Conservation (phyloP, 768 basidiomycete genomes). For the Leccinellum luteum region DNA sequence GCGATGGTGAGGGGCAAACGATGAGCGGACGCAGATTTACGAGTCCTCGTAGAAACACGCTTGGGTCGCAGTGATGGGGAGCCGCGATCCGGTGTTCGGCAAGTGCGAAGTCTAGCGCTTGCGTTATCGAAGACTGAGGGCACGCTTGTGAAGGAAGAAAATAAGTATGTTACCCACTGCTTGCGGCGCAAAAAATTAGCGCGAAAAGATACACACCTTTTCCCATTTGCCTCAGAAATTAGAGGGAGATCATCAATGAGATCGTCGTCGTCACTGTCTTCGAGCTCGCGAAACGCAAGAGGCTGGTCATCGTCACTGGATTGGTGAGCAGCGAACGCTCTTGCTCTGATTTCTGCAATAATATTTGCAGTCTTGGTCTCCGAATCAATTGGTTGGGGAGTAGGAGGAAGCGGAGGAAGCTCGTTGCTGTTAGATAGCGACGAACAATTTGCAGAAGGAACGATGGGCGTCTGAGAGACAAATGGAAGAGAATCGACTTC, state of each 20-base stretch:
- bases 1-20: conserved; percentile 12
- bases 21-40: conserved; percentile 12
- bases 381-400: conserved; percentile 31
- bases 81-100: background rate
- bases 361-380: conserved; percentile 52
- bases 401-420: conserved; percentile 24
- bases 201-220: conserved; percentile 11
- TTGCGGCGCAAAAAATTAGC: background rate
- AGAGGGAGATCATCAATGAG: conserved; percentile 20
- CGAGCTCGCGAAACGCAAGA: conserved; percentile 42
- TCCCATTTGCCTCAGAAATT: background rate
- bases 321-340: conserved; percentile 45
- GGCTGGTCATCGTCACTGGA: conserved; percentile 44
- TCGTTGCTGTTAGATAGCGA: conserved; percentile 25
- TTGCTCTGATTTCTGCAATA: conserved; percentile 65
- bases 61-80: conserved; percentile 7
- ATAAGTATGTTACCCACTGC: conserved; percentile 7
- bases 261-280: conserved; percentile 54
- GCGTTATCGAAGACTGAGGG: conserved; percentile 10
- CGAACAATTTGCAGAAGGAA: conserved; percentile 12
- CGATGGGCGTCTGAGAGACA: conserved; percentile 13
- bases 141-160: conserved; percentile 24
- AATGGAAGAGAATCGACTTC: conserved; percentile 14
- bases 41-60: conserved; percentile 20
- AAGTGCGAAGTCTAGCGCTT: background rate